Evolutionary conservation across 306 rosid species (phyloP), one percentile per base, ranked within the genome.

Genomic region (Cucurbita pepo): DNA sequence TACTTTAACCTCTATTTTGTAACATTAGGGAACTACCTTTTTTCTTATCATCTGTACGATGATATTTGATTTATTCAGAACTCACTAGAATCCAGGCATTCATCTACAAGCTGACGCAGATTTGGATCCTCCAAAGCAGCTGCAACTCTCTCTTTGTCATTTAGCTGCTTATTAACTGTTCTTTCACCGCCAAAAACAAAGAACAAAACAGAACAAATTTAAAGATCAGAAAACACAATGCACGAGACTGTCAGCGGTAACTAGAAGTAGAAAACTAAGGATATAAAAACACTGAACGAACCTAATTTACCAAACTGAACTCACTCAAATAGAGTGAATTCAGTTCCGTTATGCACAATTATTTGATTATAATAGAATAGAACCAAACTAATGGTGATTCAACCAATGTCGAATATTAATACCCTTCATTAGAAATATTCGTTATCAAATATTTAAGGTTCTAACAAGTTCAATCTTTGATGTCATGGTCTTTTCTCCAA

Each of bases 51-150:
- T 61, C 71, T 82, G 81, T 79, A 78, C 82, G 56, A 13, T 69
- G 43, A 13, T 22, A 22, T 22, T 21, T 45, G 16, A 57, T 71
- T 59, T 79, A 84, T 21, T 93, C 87, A 93, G 58, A 93, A 90
- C 79, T 93, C 97, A 78, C 78, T 89, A 50, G 98, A 93, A 78
- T 74, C 77, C 61, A 93, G 94, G 75, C 98, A 93, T 87, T 88
- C 98, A 14, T 90, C 97, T 67, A 93, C 98, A 70, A 93, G 98
- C 81, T 93, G 94, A 80, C 96, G 87, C 78, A 93, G 89, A 85
- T 93, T 93, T 67, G 97, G 97, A 86, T 93, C 90, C 88, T 93
- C 97, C 85, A 93, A 50, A 37, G 97, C 98, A 13, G 98, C 98
- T 54, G 97, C 97, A 11, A 93, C 87, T 85, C 98, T 80, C 77